Conservation (phyloP, 345 rosid genomes). For the Euphorbia tirucalli region DNA sequence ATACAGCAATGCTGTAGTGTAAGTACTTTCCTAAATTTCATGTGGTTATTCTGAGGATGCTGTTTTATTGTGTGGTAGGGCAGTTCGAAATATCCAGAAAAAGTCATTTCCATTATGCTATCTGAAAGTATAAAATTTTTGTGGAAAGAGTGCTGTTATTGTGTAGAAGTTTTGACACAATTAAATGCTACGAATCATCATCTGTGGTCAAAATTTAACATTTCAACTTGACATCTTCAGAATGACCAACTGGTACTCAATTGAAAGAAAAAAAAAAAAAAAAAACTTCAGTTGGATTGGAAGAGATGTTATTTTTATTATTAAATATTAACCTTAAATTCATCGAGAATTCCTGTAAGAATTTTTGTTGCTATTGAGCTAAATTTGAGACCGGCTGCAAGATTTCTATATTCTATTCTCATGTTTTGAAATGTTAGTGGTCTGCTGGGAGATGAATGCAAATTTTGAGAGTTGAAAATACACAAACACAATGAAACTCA, state of each 20-base stretch:
- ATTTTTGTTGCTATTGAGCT: no score
- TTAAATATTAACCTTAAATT: background rate
- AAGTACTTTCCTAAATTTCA: constrained; percentile 27
- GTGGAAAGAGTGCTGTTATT: no score
- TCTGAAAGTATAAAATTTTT: background rate
- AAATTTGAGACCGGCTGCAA: no score
- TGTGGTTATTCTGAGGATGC: background rate
- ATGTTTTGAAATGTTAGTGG: no score
- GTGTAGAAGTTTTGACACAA: background rate
- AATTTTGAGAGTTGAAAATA: no score
- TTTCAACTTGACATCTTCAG: background rate
- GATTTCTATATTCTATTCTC: no score
- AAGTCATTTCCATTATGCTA: background rate
- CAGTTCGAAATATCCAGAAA: background rate
- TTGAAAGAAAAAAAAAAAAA: background rate
- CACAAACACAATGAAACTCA: no score
- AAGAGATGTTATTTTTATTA: background rate
- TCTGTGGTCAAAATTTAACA: background rate
- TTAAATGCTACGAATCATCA: background rate
- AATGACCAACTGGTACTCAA: background rate
- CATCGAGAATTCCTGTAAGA: background rate
- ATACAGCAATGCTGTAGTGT: constrained; percentile 58
- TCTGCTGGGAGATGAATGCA: no score
- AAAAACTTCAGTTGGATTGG: background rate
- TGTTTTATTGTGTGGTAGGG: background rate